Conservation (phyloP, 164 flowering plant species). For the Magnolia officinalis region DNA sequence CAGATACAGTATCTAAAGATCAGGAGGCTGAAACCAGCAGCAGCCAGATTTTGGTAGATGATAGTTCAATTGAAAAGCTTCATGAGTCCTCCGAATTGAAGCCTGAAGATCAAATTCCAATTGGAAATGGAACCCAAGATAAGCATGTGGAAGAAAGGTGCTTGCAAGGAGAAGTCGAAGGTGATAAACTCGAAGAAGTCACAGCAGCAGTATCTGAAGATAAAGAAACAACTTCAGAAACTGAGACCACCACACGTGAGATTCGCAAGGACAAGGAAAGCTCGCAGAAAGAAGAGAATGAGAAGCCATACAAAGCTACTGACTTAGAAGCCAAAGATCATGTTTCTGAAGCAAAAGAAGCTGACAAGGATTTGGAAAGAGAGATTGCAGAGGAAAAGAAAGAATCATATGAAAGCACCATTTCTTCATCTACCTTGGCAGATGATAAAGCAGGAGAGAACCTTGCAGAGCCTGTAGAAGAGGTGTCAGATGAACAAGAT, state of each 20-base stretch:
- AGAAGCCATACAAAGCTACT: background rate
- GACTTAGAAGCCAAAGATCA: background rate
- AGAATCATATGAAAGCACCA: background rate
- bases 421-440: background rate
- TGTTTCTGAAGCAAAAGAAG: background rate
- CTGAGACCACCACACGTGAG: background rate
- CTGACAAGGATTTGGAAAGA: background rate
- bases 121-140: background rate
- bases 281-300: slow-evolving; percentile 1
- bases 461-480: background rate
- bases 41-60: background rate
- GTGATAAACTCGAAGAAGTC: background rate
- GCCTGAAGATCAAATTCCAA: background rate
- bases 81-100: background rate
- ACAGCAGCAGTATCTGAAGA: background rate
- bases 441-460: background rate
- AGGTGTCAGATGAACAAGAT: background rate
- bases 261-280: background rate
- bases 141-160: background rate
- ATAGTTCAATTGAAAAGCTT: background rate
- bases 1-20: background rate
- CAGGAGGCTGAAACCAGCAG: background rate
- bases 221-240: background rate
- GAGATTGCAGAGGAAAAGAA: background rate
- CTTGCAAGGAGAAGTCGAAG: background rate